These are phyloP conservation scores for Lipomyces mesembrius DNA, from an alignment of 805 yeast species.

Conservation along the genomic window DNA sequence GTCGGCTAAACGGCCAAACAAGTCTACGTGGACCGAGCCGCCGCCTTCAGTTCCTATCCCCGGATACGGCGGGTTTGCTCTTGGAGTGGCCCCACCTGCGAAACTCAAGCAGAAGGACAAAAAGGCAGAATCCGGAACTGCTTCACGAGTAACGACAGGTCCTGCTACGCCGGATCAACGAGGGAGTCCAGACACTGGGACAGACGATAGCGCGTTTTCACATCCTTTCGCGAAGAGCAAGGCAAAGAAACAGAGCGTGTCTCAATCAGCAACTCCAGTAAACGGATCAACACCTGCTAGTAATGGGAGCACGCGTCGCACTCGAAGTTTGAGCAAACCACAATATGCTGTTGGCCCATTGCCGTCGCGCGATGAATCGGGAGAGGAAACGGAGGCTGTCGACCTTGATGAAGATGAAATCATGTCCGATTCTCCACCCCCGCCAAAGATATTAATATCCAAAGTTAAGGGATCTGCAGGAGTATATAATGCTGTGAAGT, in stretches of 20 bases:
- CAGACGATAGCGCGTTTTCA: neutral
- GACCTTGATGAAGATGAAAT: conserved; percentile 2
- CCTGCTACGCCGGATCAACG: conserved; percentile 15
- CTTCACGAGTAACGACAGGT: conserved; percentile 3
- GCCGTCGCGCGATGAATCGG: neutral
- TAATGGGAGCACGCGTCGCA: neutral
- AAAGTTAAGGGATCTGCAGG: conserved; percentile 1
- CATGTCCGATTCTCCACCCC: conserved; percentile 7
- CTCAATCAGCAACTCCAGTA: neutral
- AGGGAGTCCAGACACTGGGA: neutral
- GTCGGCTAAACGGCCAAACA: conserved; percentile 9
- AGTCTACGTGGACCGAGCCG: conserved; percentile 54
- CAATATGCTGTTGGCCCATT: conserved; percentile 9
- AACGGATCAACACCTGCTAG: conserved; percentile 1
- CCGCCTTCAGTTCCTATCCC: conserved; percentile 58
- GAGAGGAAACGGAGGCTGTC: neutral
- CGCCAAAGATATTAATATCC: conserved; percentile 11
- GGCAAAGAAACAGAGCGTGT: neutral
- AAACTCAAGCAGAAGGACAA: conserved; percentile 64
- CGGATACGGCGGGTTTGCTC: conserved; percentile 71
- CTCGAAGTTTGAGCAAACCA: conserved; percentile 7
- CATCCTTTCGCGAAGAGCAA: conserved; percentile 1
- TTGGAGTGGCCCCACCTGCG: conserved; percentile 68
- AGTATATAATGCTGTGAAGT: neutral
- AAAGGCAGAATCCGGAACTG: conserved; percentile 41